phyloP scores from a whole-genome alignment of 2,329 filamentous ascomycete genomes.

The Aspergillus neoniger region DNA sequence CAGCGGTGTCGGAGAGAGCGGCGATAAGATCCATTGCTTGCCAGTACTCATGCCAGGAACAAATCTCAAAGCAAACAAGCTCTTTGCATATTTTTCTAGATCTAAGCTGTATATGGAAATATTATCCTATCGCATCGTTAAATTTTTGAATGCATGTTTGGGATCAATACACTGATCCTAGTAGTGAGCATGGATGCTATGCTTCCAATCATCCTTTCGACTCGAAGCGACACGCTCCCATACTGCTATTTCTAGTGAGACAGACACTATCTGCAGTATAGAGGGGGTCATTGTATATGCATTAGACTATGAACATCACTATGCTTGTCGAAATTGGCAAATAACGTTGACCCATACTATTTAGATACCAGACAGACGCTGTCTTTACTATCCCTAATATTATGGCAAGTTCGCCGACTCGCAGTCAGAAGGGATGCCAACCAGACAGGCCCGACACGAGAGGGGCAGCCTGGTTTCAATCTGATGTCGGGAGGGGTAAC shows the following conservation, averaged over 20 bases:
- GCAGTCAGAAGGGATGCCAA: background rate
- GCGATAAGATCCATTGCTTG: constrained; percentile 11
- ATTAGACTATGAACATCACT: too few species aligned
- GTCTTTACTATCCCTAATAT: background rate
- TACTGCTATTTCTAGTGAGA: too few species aligned
- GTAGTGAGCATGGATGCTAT: too few species aligned
- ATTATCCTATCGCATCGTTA: background rate
- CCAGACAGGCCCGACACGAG: background rate
- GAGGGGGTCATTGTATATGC: too few species aligned
- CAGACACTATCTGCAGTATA: too few species aligned
- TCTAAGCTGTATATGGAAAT: background rate
- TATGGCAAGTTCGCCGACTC: background rate
- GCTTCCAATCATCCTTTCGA: too few species aligned
- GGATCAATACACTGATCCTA: too few species aligned
- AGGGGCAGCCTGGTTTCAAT: background rate
- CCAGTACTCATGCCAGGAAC: background rate
- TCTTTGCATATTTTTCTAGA: background rate
- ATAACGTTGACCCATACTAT: background rate
- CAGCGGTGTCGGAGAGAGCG: constrained; percentile 24
- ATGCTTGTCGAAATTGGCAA: too few species aligned
- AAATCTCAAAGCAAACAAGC: background rate
- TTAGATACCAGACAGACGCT: background rate
- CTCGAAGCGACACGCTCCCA: too few species aligned
- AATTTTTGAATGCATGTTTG: too few species aligned
- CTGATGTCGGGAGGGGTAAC: background rate